Conservation (phyloP, 192 early-diverging fungal genomes). For the Backusella parvicylindrica region DNA sequence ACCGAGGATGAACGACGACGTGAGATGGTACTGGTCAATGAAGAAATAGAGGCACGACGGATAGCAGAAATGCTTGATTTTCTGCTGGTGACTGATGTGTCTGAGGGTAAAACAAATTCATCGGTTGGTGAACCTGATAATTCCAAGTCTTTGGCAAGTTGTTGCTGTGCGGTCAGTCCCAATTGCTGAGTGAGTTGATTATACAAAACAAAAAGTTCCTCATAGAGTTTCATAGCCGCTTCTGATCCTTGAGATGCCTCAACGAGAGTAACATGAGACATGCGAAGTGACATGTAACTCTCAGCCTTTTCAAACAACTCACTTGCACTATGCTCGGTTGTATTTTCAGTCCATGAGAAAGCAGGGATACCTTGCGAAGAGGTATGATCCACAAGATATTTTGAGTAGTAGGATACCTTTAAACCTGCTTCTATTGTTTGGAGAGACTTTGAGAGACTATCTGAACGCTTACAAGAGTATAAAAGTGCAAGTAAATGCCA, state of each 20-base stretch:
- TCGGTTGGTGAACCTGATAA: neutral
- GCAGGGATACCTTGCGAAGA: neutral
- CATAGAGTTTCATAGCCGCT: neutral
- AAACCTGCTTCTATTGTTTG: constrained; percentile 59
- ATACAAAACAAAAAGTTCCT: neutral
- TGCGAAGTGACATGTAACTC: constrained; percentile 4
- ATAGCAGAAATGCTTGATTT: constrained; percentile 2
- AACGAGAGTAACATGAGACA: neutral
- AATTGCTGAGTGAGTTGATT: neutral
- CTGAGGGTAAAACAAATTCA: neutral
- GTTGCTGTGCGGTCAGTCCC: neutral
- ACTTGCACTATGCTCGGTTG: constrained; percentile 39
- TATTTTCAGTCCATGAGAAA: constrained; percentile 33
- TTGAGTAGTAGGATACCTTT: constrained; percentile 25
- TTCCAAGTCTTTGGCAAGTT: neutral
- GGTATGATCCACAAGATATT: neutral
- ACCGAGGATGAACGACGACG: neutral
- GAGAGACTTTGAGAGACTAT: constrained; percentile 57
- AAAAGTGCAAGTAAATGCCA: constrained; percentile 71
- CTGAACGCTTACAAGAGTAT: constrained; percentile 50
- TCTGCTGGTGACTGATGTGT: neutral
- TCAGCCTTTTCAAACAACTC: constrained; percentile 50
- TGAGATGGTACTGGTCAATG: neutral
- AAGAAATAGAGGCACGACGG: neutral
- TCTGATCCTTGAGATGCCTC: constrained; percentile 43